phyloP scores from a whole-genome alignment of 2,329 filamentous ascomycete genomes.

The Didymella sp. region DNA sequence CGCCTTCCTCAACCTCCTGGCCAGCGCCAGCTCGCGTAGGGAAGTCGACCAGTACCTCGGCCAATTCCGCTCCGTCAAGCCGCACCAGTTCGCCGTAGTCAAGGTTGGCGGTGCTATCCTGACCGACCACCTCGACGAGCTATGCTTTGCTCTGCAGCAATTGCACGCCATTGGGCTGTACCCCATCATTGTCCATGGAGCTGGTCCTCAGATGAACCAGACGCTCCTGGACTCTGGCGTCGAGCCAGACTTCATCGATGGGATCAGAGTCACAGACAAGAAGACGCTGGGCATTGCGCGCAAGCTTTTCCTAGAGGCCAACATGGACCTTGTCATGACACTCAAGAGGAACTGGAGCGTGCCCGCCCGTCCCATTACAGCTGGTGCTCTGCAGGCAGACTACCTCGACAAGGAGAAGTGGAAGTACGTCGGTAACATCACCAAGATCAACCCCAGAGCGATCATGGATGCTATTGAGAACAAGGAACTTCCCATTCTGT shows the following conservation, averaged over 20 bases:
- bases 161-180: constrained; percentile 94
- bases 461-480: constrained; percentile 87
- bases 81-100: constrained; percentile 96
- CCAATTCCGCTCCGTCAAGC: constrained; percentile 95
- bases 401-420: constrained; percentile 97
- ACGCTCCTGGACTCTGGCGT: constrained; percentile 88
- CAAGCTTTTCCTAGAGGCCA: constrained; percentile 94
- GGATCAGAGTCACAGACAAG: constrained; percentile 92
- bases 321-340: constrained; percentile 87
- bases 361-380: constrained; percentile 84
- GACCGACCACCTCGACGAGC: constrained; percentile 89
- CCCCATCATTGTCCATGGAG: constrained; percentile 94
- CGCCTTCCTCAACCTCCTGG: constrained; percentile 87
- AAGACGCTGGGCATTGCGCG: constrained; percentile 92
- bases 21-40: constrained; percentile 93
- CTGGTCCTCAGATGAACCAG: constrained; percentile 92
- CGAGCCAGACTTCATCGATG: constrained; percentile 94
- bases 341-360: constrained; percentile 85
- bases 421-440: constrained; percentile 94
- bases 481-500: constrained; percentile 92
- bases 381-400: constrained; percentile 88
- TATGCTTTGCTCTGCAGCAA: constrained; percentile 88
- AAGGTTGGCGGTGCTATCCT: constrained; percentile 97
- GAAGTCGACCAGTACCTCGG: constrained; percentile 98
- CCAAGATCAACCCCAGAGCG: constrained; percentile 84